Base-by-base conservation (phyloP, 768 basidiomycete genomes). In the Leccinum boreale region DNA sequence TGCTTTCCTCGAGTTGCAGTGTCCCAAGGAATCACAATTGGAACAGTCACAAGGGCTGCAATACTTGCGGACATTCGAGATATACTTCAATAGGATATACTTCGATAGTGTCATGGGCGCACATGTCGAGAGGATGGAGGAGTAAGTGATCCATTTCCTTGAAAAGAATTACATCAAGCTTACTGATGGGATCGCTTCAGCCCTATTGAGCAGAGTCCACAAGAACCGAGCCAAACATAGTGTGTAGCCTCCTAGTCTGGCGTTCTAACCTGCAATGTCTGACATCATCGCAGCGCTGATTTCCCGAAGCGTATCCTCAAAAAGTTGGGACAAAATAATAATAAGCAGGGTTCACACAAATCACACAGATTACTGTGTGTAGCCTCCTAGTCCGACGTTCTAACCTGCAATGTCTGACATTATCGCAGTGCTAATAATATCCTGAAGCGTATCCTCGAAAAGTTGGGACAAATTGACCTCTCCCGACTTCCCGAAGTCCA, bases 41-140 rank as follows among this genome's bases (percentile, higher is more conserved):
- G 42, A 44, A 23, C 23, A 3, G 23, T 21, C 8, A 4, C 15
- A 56, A 8, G 48, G 31, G n/a, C 10, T 46, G 5, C 50, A 57
- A 35, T 57, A 52, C 24, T 57, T 39, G 9, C 39, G 23, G n/a
- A 57, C 56, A 5, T 57, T 57, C 31, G 56, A 57, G 35, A 46
- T 52, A 24, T 57, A 52, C n/a, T 24, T 57, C 19, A 46, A 55
- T 28, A 55, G 5, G 29, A 31, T 31, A 31, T 31, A 31, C 29
- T 31, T 31, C 12, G 29, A 31, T 31, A 5, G 9, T 36, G 54
- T 39, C n/a, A 44, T 57, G 12, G 31, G 39, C 6, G 26, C 47
- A 28, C 26, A 28, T 11, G 17, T 23, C 11, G 49, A 26, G 29
- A 15, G 17, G 19, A 50, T 26, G 7, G 3, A 50, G 1, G 15